Conservation (phyloP, 2,329 filamentous ascomycete species). For the Neonectria punicea region DNA sequence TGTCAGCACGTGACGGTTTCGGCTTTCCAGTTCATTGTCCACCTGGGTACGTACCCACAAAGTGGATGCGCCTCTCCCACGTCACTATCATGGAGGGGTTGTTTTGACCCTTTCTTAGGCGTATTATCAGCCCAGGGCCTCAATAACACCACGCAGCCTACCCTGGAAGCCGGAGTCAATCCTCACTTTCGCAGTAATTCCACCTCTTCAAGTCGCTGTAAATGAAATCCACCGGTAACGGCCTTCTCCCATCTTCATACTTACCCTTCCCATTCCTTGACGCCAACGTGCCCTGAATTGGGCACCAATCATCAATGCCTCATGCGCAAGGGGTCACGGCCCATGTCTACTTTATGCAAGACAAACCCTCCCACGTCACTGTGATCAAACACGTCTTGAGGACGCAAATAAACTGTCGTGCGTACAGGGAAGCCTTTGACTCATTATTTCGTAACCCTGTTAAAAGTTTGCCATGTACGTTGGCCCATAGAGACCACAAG, state of each 20-base stretch:
- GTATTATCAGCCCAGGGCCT: background rate
- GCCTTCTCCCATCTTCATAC: background rate
- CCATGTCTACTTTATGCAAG: conserved; percentile 29
- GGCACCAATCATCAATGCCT: conserved; percentile 24
- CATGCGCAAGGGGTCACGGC: conserved; percentile 23
- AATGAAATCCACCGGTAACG: background rate
- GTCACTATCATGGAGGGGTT: conserved; percentile 15
- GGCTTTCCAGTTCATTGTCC: background rate
- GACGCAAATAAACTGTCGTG: background rate
- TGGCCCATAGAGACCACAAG: background rate
- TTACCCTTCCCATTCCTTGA: background rate
- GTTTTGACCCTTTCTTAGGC: background rate
- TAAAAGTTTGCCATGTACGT: background rate
- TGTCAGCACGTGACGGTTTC: conserved; percentile 29
- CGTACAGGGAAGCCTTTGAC: background rate
- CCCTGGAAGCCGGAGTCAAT: background rate
- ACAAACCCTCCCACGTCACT: conserved; percentile 24
- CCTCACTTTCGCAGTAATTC: background rate
- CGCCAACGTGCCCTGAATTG: conserved; percentile 6
- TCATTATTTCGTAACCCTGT: background rate
- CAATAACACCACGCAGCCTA: background rate
- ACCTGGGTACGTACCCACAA: background rate
- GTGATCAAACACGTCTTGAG: background rate
- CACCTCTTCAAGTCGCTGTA: background rate
- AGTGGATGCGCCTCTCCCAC: conserved; percentile 14